Evolutionary conservation across 176 grass and related monocot genomes (phyloP), one percentile per base, ranked within the genome.

Genomic region (Tillandsia fasciculata): DNA sequence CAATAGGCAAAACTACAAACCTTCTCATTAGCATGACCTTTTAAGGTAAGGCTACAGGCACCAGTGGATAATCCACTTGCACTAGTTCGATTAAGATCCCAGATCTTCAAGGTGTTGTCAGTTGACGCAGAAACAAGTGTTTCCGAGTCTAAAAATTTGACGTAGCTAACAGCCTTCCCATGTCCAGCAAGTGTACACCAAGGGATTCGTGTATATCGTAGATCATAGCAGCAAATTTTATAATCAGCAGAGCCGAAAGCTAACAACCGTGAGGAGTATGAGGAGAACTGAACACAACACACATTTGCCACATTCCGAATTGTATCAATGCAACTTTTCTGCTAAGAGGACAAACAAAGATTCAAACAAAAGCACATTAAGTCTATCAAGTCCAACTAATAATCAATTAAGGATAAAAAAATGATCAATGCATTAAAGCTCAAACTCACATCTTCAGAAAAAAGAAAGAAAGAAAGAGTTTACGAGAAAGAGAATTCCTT

Each of bases 181-280:
- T 99, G 95, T 51, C 95, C 90, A 66, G 84, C 89, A 61, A 99
- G 88, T 49, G 87, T 99, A 73, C 90, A 99, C 95, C 95, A 99
- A 27, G 95, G 95, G 59, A 99, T 85, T 74, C 90, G 85, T 66
- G 95, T 99, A 67, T 99, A 81, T 72, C 95, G 86, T 81, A 94
- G 82, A 85, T 99, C 95, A 75, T 99, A 99, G 82, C 89, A 93
- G 77, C 76, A 88, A 72, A 87, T 85, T 67, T 94, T 99, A 78
- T 99, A 99, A 74, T 99, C 84, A 26, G 95, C 82, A 64, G 90
- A 88, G 64, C 95, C 95, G 63, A 90, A 94, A 65, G 95, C 95
- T 72, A 99, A 61, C 70, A 99, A 71, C 61, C 53, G 90, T 15
- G 94, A 90, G 12, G 94, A 99, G 80, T 90, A 77, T 64, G 87